A percentile compares a stretch with the other conserved stretches of the same genome.
Conservation (phyloP, 2,329 filamentous ascomycete species). For the Pleomassaria siparia region DNA sequence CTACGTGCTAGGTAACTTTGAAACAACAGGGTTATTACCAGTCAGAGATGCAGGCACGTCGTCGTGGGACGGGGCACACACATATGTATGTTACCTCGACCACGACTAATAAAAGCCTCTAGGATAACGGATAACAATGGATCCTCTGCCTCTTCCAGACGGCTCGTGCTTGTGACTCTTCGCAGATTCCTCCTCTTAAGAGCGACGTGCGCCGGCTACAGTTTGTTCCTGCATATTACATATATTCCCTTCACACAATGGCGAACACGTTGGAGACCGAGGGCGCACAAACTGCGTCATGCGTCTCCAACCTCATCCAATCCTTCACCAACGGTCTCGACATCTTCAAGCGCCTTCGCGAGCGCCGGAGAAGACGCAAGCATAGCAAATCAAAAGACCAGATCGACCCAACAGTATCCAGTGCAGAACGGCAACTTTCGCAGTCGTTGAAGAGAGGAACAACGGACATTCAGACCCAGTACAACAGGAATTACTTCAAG, state of each 20-base stretch:
- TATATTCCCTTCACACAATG: too few species aligned
- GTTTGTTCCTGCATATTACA: too few species aligned
- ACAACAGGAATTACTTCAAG: slow-evolving; percentile 41
- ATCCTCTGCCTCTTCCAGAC: slow-evolving; percentile 26
- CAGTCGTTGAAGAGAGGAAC: slow-evolving; percentile 46
- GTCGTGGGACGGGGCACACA: slow-evolving; percentile 3
- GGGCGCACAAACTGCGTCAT: slow-evolving; percentile 22
- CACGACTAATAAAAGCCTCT: too few species aligned
- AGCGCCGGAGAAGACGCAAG: slow-evolving; percentile 36
- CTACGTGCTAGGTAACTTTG: slow-evolving; percentile 30
- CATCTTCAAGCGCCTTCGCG: slow-evolving; percentile 47
- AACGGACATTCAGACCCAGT: slow-evolving; percentile 46
- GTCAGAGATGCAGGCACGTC: slow-evolving; percentile 37
- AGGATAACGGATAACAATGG: slow-evolving; percentile 32
- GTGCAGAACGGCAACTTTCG: slow-evolving; percentile 42
- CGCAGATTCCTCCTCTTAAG: slow-evolving; percentile 10
- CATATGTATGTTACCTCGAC: too few species aligned
- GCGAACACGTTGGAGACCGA: slow-evolving; percentile 21
- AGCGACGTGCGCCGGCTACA: slow-evolving; percentile 16
- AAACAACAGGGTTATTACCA: slow-evolving; percentile 28
- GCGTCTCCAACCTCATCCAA: slow-evolving; percentile 46
- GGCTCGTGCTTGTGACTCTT: slow-evolving; percentile 19
- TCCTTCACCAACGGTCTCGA: slow-evolving; percentile 50
- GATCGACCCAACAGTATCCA: slow-evolving; percentile 22
- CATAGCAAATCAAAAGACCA: slow-evolving; percentile 21